Base-by-base conservation (phyloP, 176 grass and related monocot species). In the Oryza punctata region DNA sequence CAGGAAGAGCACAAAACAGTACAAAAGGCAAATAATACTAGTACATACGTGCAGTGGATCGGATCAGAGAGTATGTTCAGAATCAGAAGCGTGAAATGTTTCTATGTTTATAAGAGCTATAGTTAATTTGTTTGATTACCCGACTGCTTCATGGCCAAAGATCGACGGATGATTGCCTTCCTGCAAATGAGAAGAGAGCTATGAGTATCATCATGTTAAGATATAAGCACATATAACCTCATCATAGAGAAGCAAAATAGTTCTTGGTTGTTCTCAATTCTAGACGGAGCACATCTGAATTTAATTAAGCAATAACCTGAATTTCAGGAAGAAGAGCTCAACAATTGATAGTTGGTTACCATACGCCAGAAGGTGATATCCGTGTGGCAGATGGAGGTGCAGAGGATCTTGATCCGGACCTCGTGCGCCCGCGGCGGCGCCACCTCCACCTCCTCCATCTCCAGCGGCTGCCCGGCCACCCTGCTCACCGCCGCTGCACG, bases 401-500 rank as follows among this genome's bases (percentile, higher is more conserved):
- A 94, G 41, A 94, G 4, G 9, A 82, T 84, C 85, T 83, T 91
- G 41, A 97, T 23, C 13, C 91, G 87, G 66, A 90, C 89, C 78
- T 97, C 94, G 77, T 94, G 78, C 13, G 84, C 82, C 50, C 46
- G 78, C 7, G 91, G 91, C 72, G 89, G 89, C 44, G 91, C 94
- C 87, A 97, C 94, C 79, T 84, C 82, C 67, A 97, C 94, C 82
- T 97, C 94, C 91, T 86, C 89, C 50, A 91, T 86, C 71, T 50
- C 84, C 27, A 97, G 83, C 74, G 87, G 87, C 85, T 88, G 81
- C 41, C 89, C 91, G 1, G 65, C 67, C 64, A 80, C 82, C 76
- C 88, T 90, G 87, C 85, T 63, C 85, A 97, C 91, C 27, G 94
- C 91, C 79, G 91, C 89, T 94, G 76, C 33, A 61, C 57, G 37